These are phyloP conservation scores for Moringa oleifera DNA, from an alignment of 345 rosid species.

Conservation along the genomic window DNA sequence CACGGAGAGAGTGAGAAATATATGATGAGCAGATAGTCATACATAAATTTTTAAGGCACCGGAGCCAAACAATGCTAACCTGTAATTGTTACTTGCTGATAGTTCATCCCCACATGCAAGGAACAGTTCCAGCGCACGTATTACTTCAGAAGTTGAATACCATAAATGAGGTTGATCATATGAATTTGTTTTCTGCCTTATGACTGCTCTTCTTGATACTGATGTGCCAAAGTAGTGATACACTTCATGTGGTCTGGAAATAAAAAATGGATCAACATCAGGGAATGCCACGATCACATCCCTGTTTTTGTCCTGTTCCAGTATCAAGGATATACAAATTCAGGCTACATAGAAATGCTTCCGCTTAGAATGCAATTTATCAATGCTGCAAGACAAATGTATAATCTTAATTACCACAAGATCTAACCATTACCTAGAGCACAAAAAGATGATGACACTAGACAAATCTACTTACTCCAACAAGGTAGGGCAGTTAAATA, in stretches of 20 bases:
- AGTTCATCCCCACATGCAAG: constrained; percentile 42
- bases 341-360: constrained; percentile 1
- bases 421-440: constrained; percentile 1
- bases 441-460: too few species aligned
- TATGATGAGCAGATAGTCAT: neutral
- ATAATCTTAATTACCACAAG: neutral
- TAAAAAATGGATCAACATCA: constrained; percentile 50
- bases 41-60: neutral
- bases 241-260: constrained; percentile 20
- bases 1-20: neutral
- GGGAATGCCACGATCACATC: constrained; percentile 77
- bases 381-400: neutral
- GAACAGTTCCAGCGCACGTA: constrained; percentile 51
- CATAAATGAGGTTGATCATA: constrained; percentile 63
- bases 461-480: too few species aligned
- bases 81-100: constrained; percentile 39
- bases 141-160: constrained; percentile 60
- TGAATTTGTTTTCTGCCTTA: constrained; percentile 24
- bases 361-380: too few species aligned
- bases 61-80: constrained; percentile 30
- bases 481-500: too few species aligned
- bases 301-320: constrained; percentile 65
- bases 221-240: constrained; percentile 25
- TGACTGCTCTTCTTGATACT: constrained; percentile 29
- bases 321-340: neutral